These are phyloP conservation scores for Solanum pinnatisectum DNA, from an alignment of 257 asterid genomes.

Conservation along the genomic window DNA sequence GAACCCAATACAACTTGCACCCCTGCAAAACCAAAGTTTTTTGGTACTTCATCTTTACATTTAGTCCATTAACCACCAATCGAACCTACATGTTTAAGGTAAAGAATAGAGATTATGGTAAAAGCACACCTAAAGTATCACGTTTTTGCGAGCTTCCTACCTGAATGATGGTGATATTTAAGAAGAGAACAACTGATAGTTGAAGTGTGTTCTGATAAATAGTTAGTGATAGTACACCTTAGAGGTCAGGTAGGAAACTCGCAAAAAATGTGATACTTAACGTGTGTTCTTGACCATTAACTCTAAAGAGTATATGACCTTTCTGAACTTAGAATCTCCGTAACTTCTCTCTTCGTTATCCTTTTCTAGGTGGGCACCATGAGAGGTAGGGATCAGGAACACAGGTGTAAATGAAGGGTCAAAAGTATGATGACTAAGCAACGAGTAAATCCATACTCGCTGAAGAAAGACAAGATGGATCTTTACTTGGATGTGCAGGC, in stretches of 20 bases:
- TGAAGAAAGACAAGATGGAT: neutral
- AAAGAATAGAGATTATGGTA: neutral
- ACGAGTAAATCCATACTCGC: neutral
- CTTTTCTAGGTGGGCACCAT: neutral
- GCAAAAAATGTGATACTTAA: neutral
- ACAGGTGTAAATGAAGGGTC: neutral
- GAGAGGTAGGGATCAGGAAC: neutral
- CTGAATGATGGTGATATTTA: neutral
- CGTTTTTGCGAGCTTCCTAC: neutral
- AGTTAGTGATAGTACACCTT: neutral
- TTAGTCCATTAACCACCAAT: neutral
- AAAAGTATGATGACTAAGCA: neutral
- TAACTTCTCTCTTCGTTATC: neutral
- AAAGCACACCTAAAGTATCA: neutral
- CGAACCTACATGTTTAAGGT: neutral
- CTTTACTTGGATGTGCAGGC: neutral
- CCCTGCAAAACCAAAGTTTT: neutral
- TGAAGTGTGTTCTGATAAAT: neutral
- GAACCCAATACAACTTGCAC: neutral
- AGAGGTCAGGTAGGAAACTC: neutral
- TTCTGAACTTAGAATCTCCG: neutral
- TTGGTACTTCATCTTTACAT: neutral
- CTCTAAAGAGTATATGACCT: neutral
- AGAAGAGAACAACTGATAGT: neutral
- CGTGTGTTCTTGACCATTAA: neutral